Conservation (phyloP, 306 rosid species). For the Cicer judaicum region DNA sequence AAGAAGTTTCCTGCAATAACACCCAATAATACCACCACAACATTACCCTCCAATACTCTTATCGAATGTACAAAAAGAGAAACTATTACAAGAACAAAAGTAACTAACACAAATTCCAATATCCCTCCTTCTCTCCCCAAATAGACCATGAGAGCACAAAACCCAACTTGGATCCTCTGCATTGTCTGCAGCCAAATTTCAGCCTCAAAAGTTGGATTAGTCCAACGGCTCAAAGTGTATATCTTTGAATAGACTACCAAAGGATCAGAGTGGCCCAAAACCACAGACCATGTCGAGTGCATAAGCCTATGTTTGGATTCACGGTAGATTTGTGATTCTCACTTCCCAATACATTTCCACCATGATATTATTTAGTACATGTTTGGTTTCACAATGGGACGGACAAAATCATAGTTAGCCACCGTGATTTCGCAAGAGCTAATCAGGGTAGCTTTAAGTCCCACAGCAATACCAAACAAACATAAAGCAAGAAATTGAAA, state of each 20-base stretch:
- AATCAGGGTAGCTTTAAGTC: too few species aligned
- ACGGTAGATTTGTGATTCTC: too few species aligned
- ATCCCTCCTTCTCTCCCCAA: not conserved
- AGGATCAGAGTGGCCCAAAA: not conserved
- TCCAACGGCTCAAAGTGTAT: not conserved
- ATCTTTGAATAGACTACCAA: not conserved
- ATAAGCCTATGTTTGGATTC: too few species aligned
- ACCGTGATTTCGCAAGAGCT: too few species aligned
- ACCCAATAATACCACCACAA: constrained; percentile 31
- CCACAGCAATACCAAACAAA: too few species aligned
- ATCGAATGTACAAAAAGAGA: constrained; percentile 10
- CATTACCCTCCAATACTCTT: not conserved
- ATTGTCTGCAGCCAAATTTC: not conserved
- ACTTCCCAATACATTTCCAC: too few species aligned
- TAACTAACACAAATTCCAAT: not conserved
- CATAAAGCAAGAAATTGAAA: too few species aligned
- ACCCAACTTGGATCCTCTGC: not conserved
- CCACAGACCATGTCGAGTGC: constrained; percentile 1
- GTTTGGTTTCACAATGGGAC: too few species aligned
- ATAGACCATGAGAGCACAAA: not conserved
- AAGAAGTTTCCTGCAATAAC: constrained; percentile 81
- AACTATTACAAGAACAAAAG: constrained; percentile 30
- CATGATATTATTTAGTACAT: too few species aligned
- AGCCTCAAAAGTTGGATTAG: not conserved
- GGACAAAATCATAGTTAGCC: too few species aligned